Base-by-base conservation (phyloP, 73 alveolate species). In the Effrenium voratum region DNA sequence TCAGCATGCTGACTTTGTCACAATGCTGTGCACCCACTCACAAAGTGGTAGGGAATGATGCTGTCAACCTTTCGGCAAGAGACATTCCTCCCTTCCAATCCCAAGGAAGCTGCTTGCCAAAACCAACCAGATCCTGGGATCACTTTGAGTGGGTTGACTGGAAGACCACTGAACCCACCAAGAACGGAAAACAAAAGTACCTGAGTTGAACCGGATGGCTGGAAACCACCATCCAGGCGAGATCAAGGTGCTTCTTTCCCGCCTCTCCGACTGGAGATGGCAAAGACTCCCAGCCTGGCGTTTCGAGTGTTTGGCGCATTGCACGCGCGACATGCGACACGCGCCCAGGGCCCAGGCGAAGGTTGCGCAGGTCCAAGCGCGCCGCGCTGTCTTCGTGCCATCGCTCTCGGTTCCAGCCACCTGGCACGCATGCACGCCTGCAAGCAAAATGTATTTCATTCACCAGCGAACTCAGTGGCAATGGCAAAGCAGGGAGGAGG, bases 341-440 rank as follows among this genome's bases (percentile, higher is more conserved):
- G 8, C 63, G 19, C 63, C 50, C 30, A 24, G 55, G 85, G 12
- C 19, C 34, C 59, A 45, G 26, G 43, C 97, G 76, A 26, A 90
- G 97, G n/a, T 38, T 90, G 10, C 97, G 97, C 32, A 90, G 73
- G 46, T 90, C 97, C 76, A 90, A 30, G 24, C 97, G 97, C 3
- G 86, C 86, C 41, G 97, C 97, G 28, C 87, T 63, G 76, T 90
- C 97, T 90, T 90, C 97, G 57, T 90, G 97, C 97, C 97, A 90
- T 38, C 97, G 87, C 50, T 90, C 97, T 12, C 97, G 97, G 75
- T 90, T 90, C 97, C 97, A 90, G 19, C 97, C 97, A 0, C 97
- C 97, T 90, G 73, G 45, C 46, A 43, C 40, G 52, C 52, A 13
- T 22, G 83, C 82, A 3, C 16, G 82, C 49, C 47, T 5, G 82